Evolutionary conservation across 2,329 filamentous ascomycete species (phyloP).

Genomic region (Cercospora janseana): DNA sequence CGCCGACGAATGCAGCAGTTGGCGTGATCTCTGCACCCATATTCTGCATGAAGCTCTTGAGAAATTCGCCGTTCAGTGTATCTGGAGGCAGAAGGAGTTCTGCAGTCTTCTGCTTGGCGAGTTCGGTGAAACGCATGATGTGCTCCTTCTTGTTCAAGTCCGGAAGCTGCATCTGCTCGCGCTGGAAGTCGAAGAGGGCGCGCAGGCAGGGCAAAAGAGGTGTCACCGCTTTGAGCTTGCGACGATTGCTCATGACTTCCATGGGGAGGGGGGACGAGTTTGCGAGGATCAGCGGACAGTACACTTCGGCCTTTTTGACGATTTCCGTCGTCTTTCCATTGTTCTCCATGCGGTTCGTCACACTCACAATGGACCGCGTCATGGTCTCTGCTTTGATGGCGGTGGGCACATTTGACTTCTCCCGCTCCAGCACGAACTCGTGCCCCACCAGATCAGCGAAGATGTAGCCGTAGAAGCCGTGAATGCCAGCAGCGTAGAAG

Average conservation of each 20-base stretch:
- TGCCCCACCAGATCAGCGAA: slow-evolving; percentile 92
- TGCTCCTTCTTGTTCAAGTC: slow-evolving; percentile 57
- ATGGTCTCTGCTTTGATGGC: slow-evolving; percentile 65
- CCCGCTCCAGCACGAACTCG: slow-evolving; percentile 83
- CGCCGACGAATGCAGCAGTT: slow-evolving; percentile 84
- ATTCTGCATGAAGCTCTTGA: slow-evolving; percentile 83
- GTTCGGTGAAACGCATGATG: slow-evolving; percentile 70
- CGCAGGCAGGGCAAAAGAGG: slow-evolving; percentile 82
- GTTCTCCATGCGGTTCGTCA: slow-evolving; percentile 66
- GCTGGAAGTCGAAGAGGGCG: slow-evolving; percentile 83
- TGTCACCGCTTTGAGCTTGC: slow-evolving; percentile 72
- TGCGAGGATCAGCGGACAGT: slow-evolving; percentile 83
- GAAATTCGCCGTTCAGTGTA: slow-evolving; percentile 57
- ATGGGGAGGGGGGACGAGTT: slow-evolving; percentile 69
- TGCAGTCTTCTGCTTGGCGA: slow-evolving; percentile 75
- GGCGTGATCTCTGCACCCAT: slow-evolving; percentile 80
- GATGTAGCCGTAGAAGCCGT: slow-evolving; percentile 91
- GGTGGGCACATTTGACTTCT: slow-evolving; percentile 69
- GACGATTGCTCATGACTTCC: slow-evolving; percentile 66
- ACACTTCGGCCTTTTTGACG: slow-evolving; percentile 87
- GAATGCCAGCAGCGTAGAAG: slow-evolving; percentile 84
- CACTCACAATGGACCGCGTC: slow-evolving; percentile 71
- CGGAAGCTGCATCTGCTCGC: slow-evolving; percentile 43
- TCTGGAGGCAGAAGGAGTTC: slow-evolving; percentile 53
- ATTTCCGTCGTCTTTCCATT: slow-evolving; percentile 70